These are phyloP conservation scores for Heritiera littoralis DNA, from an alignment of 345 rosid genomes.

Conservation along the genomic window DNA sequence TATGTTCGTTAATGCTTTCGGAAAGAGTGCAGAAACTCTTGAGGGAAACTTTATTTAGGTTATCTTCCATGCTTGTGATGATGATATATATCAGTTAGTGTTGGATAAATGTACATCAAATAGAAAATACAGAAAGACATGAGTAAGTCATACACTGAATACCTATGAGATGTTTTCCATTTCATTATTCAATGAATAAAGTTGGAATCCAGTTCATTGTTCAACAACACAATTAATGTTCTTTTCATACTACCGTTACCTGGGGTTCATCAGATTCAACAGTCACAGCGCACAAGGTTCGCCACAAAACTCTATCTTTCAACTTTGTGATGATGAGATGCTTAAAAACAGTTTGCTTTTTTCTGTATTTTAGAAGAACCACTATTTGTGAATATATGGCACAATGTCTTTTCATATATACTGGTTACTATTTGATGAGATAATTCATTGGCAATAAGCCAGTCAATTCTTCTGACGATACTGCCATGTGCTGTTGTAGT, in stretches of 20 bases:
- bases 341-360: conserved; percentile 33
- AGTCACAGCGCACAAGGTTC: conserved; percentile 63
- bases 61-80: conserved; percentile 15
- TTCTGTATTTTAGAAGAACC: conserved; percentile 44
- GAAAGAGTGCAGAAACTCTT: background rate
- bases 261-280: conserved; percentile 37
- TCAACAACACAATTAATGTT: conserved; percentile 42
- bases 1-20: background rate
- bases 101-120: conserved; percentile 17
- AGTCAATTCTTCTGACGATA: conserved; percentile 37
- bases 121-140: conserved; percentile 5
- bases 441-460: conserved; percentile 32
- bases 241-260: conserved; percentile 22
- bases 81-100: conserved; percentile 9
- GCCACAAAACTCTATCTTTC: conserved; percentile 71
- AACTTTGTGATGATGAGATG: conserved; percentile 67
- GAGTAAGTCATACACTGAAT: background rate
- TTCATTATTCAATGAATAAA: conserved; percentile 51
- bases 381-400: conserved; percentile 62
- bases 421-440: conserved; percentile 32
- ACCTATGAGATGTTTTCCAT: conserved; percentile 43
- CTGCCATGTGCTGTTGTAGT: conserved; percentile 42
- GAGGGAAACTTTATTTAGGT: background rate
- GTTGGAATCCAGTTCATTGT: conserved; percentile 73
- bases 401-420: conserved; percentile 28